These are phyloP conservation scores for Mercurialis annua DNA, from an alignment of 345 rosid species.

Conservation along the genomic window DNA sequence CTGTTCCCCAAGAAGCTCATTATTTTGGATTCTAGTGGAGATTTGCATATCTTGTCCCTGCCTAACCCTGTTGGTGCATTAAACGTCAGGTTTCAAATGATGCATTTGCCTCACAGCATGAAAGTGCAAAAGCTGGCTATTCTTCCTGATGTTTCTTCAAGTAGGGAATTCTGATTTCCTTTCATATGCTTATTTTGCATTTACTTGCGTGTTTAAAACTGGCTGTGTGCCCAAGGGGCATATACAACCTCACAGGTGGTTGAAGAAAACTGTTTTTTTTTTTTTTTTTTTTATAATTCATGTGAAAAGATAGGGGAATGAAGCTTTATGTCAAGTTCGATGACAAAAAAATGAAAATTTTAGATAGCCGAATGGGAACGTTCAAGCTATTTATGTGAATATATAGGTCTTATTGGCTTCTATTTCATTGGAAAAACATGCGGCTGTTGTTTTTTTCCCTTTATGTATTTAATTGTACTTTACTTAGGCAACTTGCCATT, in stretches of 20 bases:
- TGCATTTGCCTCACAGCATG: constrained; percentile 50
- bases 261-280: neutral
- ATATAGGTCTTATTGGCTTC: neutral
- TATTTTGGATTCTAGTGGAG: constrained; percentile 60
- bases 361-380: neutral
- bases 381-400: neutral
- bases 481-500: constrained; percentile 17
- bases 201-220: constrained; percentile 7
- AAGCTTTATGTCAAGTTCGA: neutral
- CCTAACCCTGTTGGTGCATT: constrained; percentile 35
- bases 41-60: constrained; percentile 50
- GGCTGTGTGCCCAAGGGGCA: neutral
- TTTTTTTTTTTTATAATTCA: neutral
- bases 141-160: constrained; percentile 53
- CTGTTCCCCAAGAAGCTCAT: constrained; percentile 51
- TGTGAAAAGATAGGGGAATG: neutral
- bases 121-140: constrained; percentile 68
- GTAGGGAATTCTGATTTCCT: constrained; percentile 41
- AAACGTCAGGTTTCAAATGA: constrained; percentile 39
- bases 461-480: neutral
- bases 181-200: neutral
- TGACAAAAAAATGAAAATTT: neutral
- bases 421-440: constrained; percentile 3
- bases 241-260: neutral
- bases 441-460: constrained; percentile 5